Evolutionary conservation across 352 stramenopile genomes (phyloP), one percentile per base, ranked within the genome.

Genomic region (Peronospora belbahrii): DNA sequence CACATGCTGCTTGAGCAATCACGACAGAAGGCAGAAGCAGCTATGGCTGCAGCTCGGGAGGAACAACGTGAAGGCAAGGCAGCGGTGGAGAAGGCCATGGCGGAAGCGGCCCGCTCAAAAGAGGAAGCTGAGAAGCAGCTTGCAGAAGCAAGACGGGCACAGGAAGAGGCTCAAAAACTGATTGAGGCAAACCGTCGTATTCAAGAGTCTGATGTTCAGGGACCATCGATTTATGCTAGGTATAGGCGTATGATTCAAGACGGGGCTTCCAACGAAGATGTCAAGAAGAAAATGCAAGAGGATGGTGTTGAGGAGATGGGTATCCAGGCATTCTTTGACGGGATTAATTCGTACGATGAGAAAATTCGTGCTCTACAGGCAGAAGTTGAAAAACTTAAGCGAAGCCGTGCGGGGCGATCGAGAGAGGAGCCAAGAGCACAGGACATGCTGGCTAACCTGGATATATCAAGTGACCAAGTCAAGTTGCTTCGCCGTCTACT

Each of bases 101-200:
- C 79, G 6, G 81, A 92, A 73, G 81, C 81, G 36, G 74, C 78
- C 10, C 50, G 54, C 15, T 75, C 77, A 8, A 92, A 92, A 45
- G 73, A 89, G 51, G 77, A 88, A 49, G 81, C 81, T 15, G 81
- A 92, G 31, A 75, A 62, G n/a, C 81, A 92, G 43, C 73, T 79
- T 20, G 77, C 73, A 7, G 81, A 92, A 54, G 81, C 81, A 4
- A 67, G 65, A 31, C 69, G 77, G 20, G 79, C 79, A 5, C 77
- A 89, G 33, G 81, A 86, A 48, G 81, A 92, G 46, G 81, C 81
- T 15, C 64, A 79, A 44, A 83, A 86, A 51, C 51, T 92, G 35
- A 92, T 92, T 65, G 81, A 89, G 52, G 81, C 81, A 31, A 92
- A 92, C 54, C 71, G 71, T 13, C 75, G 77, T 31, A 92, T 92